A percentile compares a stretch with the other conserved stretches of the same genome.
Evolutionary conservation across 805 yeast genomes (phyloP).

Genomic region (Ogataea minuta): DNA sequence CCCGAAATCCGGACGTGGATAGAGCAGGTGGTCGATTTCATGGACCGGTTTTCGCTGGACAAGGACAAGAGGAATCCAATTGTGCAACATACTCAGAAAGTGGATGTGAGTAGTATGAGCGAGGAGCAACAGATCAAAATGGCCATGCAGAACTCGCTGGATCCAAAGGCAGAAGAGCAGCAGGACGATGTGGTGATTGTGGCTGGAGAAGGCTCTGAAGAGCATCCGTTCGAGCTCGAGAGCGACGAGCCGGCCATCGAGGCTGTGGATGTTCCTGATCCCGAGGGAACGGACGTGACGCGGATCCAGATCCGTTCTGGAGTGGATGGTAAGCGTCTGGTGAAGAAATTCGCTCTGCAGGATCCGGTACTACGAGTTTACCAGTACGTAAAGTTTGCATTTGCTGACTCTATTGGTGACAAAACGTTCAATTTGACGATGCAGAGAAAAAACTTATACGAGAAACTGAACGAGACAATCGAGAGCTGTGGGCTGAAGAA

Average conservation of each 20-base stretch:
- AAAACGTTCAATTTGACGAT: slow-evolving; percentile 54
- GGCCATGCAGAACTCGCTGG: slow-evolving; percentile 67
- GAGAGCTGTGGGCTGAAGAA: slow-evolving; percentile 77
- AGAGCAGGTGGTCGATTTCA: slow-evolving; percentile 66
- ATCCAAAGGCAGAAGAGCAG: slow-evolving; percentile 18
- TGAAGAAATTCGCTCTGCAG: slow-evolving; percentile 59
- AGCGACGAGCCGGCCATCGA: slow-evolving; percentile 12
- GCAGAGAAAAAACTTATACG: slow-evolving; percentile 58
- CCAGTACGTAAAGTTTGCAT: slow-evolving; percentile 61
- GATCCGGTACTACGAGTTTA: slow-evolving; percentile 63
- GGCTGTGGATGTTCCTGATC: slow-evolving; percentile 55
- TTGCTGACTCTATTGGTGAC: slow-evolving; percentile 41
- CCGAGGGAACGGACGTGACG: slow-evolving; percentile 54
- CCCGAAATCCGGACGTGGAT: slow-evolving; percentile 63
- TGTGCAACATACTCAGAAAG: slow-evolving; percentile 53
- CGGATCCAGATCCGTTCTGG: slow-evolving; percentile 87
- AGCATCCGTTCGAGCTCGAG: slow-evolving; percentile 7
- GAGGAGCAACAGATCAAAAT: slow-evolving; percentile 83
- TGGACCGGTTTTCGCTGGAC: slow-evolving; percentile 61
- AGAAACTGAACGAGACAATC: slow-evolving; percentile 53
- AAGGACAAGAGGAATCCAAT: slow-evolving; percentile 65
- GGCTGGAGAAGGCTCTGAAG: slow-evolving; percentile 18
- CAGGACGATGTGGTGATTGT: slow-evolving; percentile 28
- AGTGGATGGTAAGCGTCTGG: slow-evolving; percentile 71
- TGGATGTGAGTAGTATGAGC: slow-evolving; percentile 64